A percentile compares a stretch with the other conserved stretches of the same genome.
phyloP scores from a whole-genome alignment of 495 filamentous ascomycete genomes.

The Pyrenopolyporus hunteri region DNA sequence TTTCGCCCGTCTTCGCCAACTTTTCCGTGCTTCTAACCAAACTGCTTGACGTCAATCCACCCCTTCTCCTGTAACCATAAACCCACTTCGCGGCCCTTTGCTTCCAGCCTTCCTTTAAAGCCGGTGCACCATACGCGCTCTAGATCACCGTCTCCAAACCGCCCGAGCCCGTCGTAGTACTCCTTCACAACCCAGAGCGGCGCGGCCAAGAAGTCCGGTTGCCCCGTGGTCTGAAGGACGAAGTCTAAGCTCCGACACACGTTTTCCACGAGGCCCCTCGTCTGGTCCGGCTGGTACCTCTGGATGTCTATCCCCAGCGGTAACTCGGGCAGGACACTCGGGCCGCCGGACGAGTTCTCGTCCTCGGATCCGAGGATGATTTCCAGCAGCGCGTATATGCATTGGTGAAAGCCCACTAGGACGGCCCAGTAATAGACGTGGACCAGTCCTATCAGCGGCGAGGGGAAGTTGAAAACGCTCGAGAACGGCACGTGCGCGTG shows the following conservation, averaged over 20 bases:
- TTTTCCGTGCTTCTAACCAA: conserved; percentile 23
- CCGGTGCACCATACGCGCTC: conserved; percentile 53
- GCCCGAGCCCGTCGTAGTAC: conserved; percentile 43
- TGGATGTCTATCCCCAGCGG: conserved; percentile 36
- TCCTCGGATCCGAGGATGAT: conserved; percentile 43
- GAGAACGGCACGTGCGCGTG: conserved; percentile 44
- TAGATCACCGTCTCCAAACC: conserved; percentile 40
- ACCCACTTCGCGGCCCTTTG: conserved; percentile 33
- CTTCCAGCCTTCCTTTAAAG: conserved; percentile 40
- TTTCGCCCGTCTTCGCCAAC: not conserved
- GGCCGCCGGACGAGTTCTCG: not conserved
- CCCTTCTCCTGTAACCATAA: conserved; percentile 37
- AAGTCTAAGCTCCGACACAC: conserved; percentile 50
- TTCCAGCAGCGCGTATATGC: conserved; percentile 46
- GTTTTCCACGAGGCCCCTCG: conserved; percentile 42
- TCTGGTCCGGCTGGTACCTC: conserved; percentile 38
- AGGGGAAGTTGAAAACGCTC: conserved; percentile 45
- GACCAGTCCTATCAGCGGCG: conserved; percentile 41
- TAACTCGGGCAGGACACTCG: conserved; percentile 27
- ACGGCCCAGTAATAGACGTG: conserved; percentile 52
- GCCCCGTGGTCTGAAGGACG: conserved; percentile 40
- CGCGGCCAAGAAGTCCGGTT: conserved; percentile 50
- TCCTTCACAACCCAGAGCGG: conserved; percentile 43
- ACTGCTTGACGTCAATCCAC: conserved; percentile 31
- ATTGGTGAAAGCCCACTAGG: conserved; percentile 48